Evolutionary conservation across 2,329 filamentous ascomycete species (phyloP), one percentile per base, ranked within the genome.

Genomic region (Sarocladiaceae sp.): DNA sequence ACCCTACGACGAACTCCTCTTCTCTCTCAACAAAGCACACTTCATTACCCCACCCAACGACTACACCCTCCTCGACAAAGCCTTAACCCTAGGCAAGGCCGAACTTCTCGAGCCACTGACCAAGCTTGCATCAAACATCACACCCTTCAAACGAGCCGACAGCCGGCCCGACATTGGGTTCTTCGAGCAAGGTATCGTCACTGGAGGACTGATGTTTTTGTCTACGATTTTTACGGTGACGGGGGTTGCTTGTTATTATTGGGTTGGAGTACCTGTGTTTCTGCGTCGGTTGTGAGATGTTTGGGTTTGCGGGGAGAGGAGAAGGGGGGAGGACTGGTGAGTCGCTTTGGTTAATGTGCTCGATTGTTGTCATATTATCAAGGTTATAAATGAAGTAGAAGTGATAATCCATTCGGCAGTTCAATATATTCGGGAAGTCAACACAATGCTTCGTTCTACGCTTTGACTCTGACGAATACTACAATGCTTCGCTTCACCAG

Each of bases 101-200:
- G 37, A 35, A 20, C 28, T 37, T 7, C 52, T 54, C 5, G 37
- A 48, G 18, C 23, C 29, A 3, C 47, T 57, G 12, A 36, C 47
- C 3, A 57, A 51, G 12, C 56, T 55, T 40, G 55, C 52, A 6
- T 59, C 58, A 22, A 53, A 57, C 8, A 3, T 59, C 3, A 61
- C 55, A 58, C 60, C 61, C 7, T 62, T 72, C 46, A 62, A 60
- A 11, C 57, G 70, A 3, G 65, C 64, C 2, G 66, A 59, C 26
- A 60, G 56, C 18, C 51, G 55, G 11, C 56, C 59, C 26, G 56
- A 72, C 51, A 44, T 76, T 25, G 75, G 74, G 0, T 78, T 76
- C 61, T 78, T 78, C 55, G 72, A 77, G 54, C 71, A 75, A 53
- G 75, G 73, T 0, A 66, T 78, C 29, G 57, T 77, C 3, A 66